Conservation (phyloP, 1,139 yeast species). For the Hansenula lynferdii region DNA sequence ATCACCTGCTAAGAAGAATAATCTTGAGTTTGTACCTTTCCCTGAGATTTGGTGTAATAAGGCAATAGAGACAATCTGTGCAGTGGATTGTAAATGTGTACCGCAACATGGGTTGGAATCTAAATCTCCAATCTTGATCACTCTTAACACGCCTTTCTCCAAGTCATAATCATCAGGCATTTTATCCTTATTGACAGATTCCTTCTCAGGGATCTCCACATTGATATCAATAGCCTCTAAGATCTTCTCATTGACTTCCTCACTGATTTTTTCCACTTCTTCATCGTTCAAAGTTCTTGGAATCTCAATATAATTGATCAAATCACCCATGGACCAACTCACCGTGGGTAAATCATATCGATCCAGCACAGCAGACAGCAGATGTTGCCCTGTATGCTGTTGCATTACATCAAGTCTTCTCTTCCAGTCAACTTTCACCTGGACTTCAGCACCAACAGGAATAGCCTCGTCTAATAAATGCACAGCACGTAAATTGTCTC, state of each 20-base stretch:
- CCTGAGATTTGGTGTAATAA: slow-evolving; percentile 61
- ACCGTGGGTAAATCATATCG: slow-evolving; percentile 53
- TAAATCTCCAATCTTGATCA: slow-evolving; percentile 67
- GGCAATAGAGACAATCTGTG: slow-evolving; percentile 62
- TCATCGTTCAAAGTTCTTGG: slow-evolving; percentile 54
- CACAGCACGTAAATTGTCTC: slow-evolving; percentile 67
- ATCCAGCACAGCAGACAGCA: slow-evolving; percentile 75
- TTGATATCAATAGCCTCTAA: slow-evolving; percentile 47
- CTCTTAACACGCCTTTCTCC: slow-evolving; percentile 66
- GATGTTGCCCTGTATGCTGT: slow-evolving; percentile 90
- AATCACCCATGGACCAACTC: slow-evolving; percentile 81
- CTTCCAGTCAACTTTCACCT: slow-evolving; percentile 61
- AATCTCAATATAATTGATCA: slow-evolving; percentile 68
- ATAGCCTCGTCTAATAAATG: slow-evolving; percentile 54
- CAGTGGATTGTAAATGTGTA: slow-evolving; percentile 67
- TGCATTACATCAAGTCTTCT: slow-evolving; percentile 82
- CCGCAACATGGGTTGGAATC: slow-evolving; percentile 90
- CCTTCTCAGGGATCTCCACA: slow-evolving; percentile 51
- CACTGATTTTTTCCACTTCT: slow-evolving; percentile 46
- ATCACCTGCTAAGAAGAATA: slow-evolving; percentile 73
- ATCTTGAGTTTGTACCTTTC: slow-evolving; percentile 68
- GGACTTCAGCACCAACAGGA: slow-evolving; percentile 52
- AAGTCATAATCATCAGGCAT: slow-evolving; percentile 74
- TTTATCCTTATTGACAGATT: slow-evolving; percentile 35
- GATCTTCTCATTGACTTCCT: slow-evolving; percentile 54